These are phyloP conservation scores for Trypanosoma scelopori DNA, from an alignment of 208 protist genomes.

Conservation along the genomic window DNA sequence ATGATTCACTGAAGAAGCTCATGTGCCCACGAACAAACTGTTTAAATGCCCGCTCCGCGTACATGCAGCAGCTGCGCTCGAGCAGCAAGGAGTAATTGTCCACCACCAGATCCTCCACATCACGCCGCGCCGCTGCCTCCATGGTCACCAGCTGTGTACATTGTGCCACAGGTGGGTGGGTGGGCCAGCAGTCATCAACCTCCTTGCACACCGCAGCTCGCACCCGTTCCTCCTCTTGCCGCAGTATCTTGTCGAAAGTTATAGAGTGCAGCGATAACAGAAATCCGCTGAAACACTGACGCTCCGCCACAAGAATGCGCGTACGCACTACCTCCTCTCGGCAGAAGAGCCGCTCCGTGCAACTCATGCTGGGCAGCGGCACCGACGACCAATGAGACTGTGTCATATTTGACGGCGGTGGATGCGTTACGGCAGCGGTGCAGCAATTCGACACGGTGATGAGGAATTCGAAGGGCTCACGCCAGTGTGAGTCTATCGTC, in stretches of 20 bases:
- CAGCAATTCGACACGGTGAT: neutral
- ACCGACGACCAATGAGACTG: neutral
- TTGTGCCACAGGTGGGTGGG: slow-evolving; percentile 6
- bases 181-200: slow-evolving; percentile 12
- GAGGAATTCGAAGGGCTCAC: slow-evolving; percentile 10
- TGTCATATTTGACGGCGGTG: no score
- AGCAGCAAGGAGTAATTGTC: slow-evolving; percentile 14
- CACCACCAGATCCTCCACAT: slow-evolving; percentile 16
- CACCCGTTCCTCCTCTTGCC: slow-evolving; percentile 7
- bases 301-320: slow-evolving; percentile 13
- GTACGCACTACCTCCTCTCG: slow-evolving; percentile 28
- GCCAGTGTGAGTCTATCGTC: neutral
- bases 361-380: slow-evolving; percentile 4
- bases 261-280: slow-evolving; percentile 8
- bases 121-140: slow-evolving; percentile 24
- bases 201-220: neutral
- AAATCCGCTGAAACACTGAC: neutral
- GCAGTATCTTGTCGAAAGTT: neutral
- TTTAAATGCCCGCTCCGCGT: slow-evolving; percentile 17
- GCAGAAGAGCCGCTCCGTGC: slow-evolving; percentile 11
- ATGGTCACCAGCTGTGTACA: neutral
- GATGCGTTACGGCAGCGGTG: neutral
- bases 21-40: slow-evolving; percentile 41
- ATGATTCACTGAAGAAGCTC: slow-evolving; percentile 31
- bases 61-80: slow-evolving; percentile 14